Evolutionary conservation across 495 filamentous ascomycete species (phyloP).

Genomic region (Talaromyces liani): DNA sequence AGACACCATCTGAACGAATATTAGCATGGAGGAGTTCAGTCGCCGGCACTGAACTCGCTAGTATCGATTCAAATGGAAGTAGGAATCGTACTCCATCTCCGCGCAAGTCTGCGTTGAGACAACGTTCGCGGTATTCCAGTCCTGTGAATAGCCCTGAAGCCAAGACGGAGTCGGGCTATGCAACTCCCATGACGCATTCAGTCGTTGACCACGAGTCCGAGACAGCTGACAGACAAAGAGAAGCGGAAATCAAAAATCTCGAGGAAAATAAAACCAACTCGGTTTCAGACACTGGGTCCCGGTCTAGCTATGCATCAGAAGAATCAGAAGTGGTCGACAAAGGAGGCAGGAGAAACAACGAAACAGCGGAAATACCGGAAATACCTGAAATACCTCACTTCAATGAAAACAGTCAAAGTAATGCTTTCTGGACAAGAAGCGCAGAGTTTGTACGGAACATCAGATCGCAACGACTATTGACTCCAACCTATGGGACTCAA

Average conservation of each 20-base stretch:
- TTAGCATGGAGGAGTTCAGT: constrained; percentile 81
- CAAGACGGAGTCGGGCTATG: constrained; percentile 24
- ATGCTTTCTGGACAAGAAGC: constrained; percentile 44
- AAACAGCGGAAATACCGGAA: constrained; percentile 11
- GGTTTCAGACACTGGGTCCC: constrained; percentile 2
- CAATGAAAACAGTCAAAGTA: constrained; percentile 44
- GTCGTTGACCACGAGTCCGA: not conserved
- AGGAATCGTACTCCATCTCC: constrained; percentile 50
- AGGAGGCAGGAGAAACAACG: constrained; percentile 2
- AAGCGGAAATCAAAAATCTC: not conserved
- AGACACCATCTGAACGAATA: constrained; percentile 73
- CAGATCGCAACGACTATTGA: constrained; percentile 14
- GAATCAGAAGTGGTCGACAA: constrained; percentile 16
- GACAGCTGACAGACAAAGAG: not conserved
- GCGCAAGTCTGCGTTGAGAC: constrained; percentile 32
- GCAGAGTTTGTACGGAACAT: constrained; percentile 15
- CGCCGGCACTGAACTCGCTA: constrained; percentile 48
- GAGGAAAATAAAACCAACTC: constrained; percentile 7
- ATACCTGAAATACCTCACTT: constrained; percentile 44
- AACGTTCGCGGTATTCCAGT: constrained; percentile 23
- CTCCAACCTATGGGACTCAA: not conserved
- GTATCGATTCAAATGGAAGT: constrained; percentile 37
- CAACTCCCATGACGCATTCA: constrained; percentile 28
- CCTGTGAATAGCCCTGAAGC: constrained; percentile 13
- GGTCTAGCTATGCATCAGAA: constrained; percentile 11